Evolutionary conservation across 108 stramenopile genomes (phyloP).

Genomic region (Discostella stelligeroides): DNA sequence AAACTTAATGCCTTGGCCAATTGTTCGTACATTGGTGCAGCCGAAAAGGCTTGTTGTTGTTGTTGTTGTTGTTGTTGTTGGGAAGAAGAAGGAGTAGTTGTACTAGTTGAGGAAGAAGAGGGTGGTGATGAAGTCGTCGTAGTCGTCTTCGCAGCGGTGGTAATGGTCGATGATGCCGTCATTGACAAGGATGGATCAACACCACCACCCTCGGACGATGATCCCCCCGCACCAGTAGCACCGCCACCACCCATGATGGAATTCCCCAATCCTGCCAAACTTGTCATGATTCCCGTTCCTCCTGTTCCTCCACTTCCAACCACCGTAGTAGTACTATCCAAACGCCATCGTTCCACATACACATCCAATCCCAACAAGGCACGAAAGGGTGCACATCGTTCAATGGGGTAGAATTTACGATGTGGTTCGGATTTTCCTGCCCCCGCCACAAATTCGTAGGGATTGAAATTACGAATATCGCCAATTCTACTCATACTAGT

Average conservation of each 20-base stretch:
- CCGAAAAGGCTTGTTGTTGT: slow-evolving; percentile 25
- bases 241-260: slow-evolving; percentile 17
- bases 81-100: no score
- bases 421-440: slow-evolving; percentile 72
- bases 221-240: not conserved
- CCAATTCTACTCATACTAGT: slow-evolving; percentile 40
- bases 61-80: not conserved
- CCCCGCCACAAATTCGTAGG: slow-evolving; percentile 81
- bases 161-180: not conserved
- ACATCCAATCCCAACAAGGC: slow-evolving; percentile 79
- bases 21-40: slow-evolving; percentile 79
- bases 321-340: not conserved
- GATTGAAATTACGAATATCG: slow-evolving; percentile 58
- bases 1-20: slow-evolving; percentile 84
- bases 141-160: no score
- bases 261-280: slow-evolving; percentile 36
- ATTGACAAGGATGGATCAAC: not conserved
- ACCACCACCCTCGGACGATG: no score
- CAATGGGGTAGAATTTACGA: slow-evolving; percentile 85
- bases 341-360: slow-evolving; percentile 64
- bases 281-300: slow-evolving; percentile 17
- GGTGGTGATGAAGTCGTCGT: no score
- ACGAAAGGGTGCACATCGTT: slow-evolving; percentile 88
- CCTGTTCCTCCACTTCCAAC: not conserved
- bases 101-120: no score